Evolutionary conservation across 306 rosid species (phyloP), one percentile per base, ranked within the genome.

Genomic region (Comarum palustre): DNA sequence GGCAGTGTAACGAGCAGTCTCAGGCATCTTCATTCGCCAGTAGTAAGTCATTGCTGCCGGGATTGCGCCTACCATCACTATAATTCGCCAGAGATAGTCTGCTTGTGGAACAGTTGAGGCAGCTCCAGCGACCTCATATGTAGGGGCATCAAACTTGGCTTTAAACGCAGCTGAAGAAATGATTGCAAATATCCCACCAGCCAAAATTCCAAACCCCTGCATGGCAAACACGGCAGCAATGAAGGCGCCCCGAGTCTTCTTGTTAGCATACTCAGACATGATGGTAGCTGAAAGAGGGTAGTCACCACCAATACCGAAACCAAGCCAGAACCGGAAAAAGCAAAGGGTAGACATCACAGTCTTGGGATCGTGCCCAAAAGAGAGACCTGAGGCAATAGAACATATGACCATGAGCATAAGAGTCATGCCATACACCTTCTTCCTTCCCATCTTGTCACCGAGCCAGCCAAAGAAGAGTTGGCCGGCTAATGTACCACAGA

Each of bases 401-500:
- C 88, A 78, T 39, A 91, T 0, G 32, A 91, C 89, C 97, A 91
- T 91, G 0, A 87, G 31, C 89, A 82, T 75, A 9, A 91, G 84
- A 7, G 97, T 91, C 81, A 91, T 71, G n/a, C 92, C 92, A 52
- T 91, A 91, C 8, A 88, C 97, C 70, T 66, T 78, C 43, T 88
- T 90, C 8, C 94, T 65, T 22, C 97, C 97, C 79, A 87, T 3
- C 75, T 87, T 89, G 78, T 91, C 95, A 2, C 97, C 95, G 5
- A 91, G 84, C 95, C 95, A 91, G n/a, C 95, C 97, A 13, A 91
- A 91, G 84, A 87, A 91, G 76, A 87, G 97, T 61, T 89, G 89
- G 9, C 95, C 97, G 0, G 86, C 54, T 17, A 91, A 74, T 4
- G 95, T 91, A 69, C 97, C 97, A 8, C 84, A 25, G 29, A 91